A percentile compares a stretch with the other conserved stretches of the same genome.
Conservation (phyloP, 352 stramenopile species). For the Hyaloperonospora brassicae region DNA sequence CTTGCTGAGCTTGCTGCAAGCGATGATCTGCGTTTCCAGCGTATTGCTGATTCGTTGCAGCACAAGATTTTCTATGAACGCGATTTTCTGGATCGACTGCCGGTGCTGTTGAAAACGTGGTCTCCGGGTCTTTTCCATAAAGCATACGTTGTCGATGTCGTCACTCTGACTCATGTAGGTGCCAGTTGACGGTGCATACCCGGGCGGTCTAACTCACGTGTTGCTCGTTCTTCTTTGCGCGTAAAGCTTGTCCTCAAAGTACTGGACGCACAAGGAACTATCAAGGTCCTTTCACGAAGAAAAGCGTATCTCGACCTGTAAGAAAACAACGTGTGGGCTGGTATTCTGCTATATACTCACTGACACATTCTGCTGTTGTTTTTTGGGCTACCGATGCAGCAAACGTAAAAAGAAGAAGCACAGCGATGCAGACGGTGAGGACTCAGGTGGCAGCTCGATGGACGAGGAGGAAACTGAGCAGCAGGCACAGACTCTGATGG, state of each 20-base stretch:
- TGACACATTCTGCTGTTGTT: conserved; percentile 2
- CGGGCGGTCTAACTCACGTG: background rate
- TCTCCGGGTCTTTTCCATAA: conserved; percentile 52
- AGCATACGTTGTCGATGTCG: conserved; percentile 69
- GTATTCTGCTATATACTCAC: conserved; percentile 1
- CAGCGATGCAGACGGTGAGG: conserved; percentile 21
- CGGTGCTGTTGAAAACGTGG: conserved; percentile 76
- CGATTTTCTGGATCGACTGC: conserved; percentile 78
- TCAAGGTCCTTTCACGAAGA: conserved; percentile 75
- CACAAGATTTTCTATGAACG: conserved; percentile 87
- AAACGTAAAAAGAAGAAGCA: conserved; percentile 45
- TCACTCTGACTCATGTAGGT: conserved; percentile 80
- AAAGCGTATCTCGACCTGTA: conserved; percentile 58
- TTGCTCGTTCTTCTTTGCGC: background rate
- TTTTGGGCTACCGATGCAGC: conserved; percentile 9
- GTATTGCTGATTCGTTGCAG: conserved; percentile 77
- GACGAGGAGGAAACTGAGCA: conserved; percentile 73
- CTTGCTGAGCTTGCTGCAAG: conserved; percentile 59
- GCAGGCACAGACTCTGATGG: conserved; percentile 56
- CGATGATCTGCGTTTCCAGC: conserved; percentile 68
- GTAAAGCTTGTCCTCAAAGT: conserved; percentile 79
- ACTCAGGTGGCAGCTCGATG: conserved; percentile 46
- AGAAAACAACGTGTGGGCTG: conserved; percentile 1
- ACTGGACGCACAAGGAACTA: conserved; percentile 70
- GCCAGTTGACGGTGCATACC: background rate